Percentiles rank a stretch among this genome's conserved stretches.
phyloP scores from a whole-genome alignment of 176 grass and related monocot species.

The Juncus inflexus region DNA sequence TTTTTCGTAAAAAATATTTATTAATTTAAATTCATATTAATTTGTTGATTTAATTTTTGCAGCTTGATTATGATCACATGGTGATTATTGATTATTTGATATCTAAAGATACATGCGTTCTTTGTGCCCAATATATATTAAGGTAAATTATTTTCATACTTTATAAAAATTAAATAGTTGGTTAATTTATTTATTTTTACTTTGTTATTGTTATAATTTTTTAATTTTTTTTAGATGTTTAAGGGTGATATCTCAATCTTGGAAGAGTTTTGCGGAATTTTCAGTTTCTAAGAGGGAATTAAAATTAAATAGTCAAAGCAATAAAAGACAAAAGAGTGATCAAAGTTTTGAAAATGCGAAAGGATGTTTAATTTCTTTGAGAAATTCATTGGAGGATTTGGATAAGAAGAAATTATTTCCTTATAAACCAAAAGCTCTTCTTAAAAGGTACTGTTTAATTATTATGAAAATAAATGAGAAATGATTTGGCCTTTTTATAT shows the following conservation, averaged over 20 bases:
- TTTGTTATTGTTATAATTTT: background rate
- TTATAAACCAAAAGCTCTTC: constrained; percentile 78
- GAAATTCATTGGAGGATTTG: constrained; percentile 66
- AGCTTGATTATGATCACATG: constrained; percentile 94
- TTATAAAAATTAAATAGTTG: background rate
- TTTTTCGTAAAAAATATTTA: constrained; percentile 22
- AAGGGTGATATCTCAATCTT: constrained; percentile 54
- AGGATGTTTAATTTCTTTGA: constrained; percentile 77
- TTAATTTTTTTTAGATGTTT: constrained; percentile 52
- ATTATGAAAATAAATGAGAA: constrained; percentile 2
- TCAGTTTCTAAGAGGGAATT: constrained; percentile 42
- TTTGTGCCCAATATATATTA: constrained; percentile 80
- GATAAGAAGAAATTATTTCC: constrained; percentile 76
- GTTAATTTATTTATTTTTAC: constrained; percentile 3
- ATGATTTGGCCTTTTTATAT: constrained; percentile 9
- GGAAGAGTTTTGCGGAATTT: constrained; percentile 60
- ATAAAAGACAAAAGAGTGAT: constrained; percentile 53
- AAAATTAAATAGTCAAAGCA: constrained; percentile 26
- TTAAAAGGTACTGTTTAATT: constrained; percentile 53
- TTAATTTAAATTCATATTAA: background rate
- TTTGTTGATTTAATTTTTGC: constrained; percentile 40
- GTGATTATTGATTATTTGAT: constrained; percentile 93
- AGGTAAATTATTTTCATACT: constrained; percentile 43
- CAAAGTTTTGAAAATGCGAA: constrained; percentile 49
- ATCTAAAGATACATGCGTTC: constrained; percentile 75